These are phyloP conservation scores for Cercospora zeae-maydis DNA, from an alignment of 2,329 filamentous ascomycete species.

Conservation along the genomic window DNA sequence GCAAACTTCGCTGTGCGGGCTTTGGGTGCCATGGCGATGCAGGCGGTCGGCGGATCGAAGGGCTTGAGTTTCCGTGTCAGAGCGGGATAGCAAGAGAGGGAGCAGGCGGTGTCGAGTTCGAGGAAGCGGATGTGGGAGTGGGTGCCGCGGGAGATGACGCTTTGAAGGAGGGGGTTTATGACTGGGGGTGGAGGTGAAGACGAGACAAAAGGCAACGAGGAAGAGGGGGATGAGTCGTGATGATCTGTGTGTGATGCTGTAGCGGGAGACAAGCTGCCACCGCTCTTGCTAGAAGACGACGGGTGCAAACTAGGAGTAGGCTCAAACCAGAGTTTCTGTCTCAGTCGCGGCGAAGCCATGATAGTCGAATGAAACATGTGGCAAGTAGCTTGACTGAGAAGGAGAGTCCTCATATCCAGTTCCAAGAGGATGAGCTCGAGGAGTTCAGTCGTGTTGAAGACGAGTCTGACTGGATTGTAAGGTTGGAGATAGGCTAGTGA, in stretches of 20 bases:
- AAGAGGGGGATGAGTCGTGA: too few relatives aligned
- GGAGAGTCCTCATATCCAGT: slow-evolving; percentile 12
- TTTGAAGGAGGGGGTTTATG: neutral
- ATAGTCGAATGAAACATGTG: slow-evolving; percentile 9
- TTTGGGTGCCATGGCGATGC: slow-evolving; percentile 5
- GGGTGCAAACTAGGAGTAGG: neutral
- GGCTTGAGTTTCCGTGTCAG: slow-evolving; percentile 4
- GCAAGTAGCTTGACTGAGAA: slow-evolving; percentile 8
- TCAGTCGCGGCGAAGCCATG: neutral
- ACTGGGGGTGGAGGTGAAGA: neutral
- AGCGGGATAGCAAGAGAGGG: neutral
- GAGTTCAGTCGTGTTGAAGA: slow-evolving; percentile 16
- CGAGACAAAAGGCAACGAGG: neutral
- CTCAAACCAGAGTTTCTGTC: slow-evolving; percentile 12
- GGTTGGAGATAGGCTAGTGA: neutral
- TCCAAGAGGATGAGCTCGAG: slow-evolving; percentile 12
- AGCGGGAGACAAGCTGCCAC: neutral
- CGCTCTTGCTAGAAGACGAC: neutral
- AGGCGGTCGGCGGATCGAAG: neutral
- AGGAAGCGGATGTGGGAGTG: slow-evolving; percentile 8
- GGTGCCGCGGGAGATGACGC: neutral
- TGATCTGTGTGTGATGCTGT: neutral
- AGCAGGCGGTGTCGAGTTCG: slow-evolving; percentile 2
- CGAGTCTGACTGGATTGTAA: slow-evolving; percentile 11
- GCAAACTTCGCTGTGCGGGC: neutral